phyloP scores from a whole-genome alignment of 1,139 yeast genomes.

The Debaryomyces coudertii region DNA sequence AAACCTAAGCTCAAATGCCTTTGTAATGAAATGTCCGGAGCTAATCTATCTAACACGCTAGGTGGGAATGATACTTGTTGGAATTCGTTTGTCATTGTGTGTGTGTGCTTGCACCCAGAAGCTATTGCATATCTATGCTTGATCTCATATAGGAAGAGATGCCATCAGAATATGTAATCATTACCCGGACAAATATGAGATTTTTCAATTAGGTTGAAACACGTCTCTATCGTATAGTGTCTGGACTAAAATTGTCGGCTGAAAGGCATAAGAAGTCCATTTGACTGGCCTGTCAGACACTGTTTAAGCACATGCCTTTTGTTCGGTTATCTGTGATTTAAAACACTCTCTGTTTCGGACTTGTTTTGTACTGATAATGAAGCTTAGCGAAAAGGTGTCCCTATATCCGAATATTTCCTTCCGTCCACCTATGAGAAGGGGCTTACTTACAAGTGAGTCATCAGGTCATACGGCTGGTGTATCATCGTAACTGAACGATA shows the following conservation, averaged over 20 bases:
- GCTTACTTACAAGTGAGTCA: neutral
- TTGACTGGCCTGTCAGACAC: neutral
- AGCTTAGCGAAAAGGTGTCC: neutral
- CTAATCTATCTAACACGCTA: slow-evolving; percentile 77
- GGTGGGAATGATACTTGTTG: slow-evolving; percentile 69
- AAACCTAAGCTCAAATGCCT: slow-evolving; percentile 74
- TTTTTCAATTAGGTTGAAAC: neutral
- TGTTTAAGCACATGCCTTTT: neutral
- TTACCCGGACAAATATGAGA: neutral
- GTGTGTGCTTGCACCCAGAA: neutral
- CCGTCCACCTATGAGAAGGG: neutral
- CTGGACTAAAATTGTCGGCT: neutral
- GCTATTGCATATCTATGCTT: neutral
- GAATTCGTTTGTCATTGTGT: slow-evolving; percentile 20
- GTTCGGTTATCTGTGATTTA: neutral
- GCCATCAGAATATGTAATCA: neutral
- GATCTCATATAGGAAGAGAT: neutral
- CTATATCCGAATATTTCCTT: neutral
- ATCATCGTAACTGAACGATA: neutral
- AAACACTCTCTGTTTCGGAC: neutral
- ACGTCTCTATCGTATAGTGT: neutral
- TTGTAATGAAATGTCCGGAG: slow-evolving; percentile 82
- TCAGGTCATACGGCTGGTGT: neutral
- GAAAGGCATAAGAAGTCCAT: neutral
- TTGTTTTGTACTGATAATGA: neutral